These are phyloP conservation scores for Lentinus tigrinus DNA, from an alignment of 768 basidiomycete genomes.

Conservation along the genomic window DNA sequence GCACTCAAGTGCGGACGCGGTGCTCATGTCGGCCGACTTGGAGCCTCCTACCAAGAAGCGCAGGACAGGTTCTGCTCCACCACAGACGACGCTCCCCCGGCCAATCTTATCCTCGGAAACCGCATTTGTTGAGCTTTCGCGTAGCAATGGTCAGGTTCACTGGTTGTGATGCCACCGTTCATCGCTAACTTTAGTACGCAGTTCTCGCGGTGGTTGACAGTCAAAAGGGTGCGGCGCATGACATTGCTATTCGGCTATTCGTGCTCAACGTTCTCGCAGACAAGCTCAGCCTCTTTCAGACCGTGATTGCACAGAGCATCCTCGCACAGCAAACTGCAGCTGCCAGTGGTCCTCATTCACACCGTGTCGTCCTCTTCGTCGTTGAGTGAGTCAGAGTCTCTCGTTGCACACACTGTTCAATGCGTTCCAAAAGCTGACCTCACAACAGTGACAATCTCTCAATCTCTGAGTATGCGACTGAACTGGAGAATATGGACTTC, in stretches of 20 bases:
- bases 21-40: neutral
- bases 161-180: neutral
- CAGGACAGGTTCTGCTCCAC: neutral
- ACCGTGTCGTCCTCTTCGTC: constrained; percentile 13
- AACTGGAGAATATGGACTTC: constrained; percentile 31
- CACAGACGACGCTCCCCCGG: neutral
- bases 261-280: neutral
- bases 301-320: constrained; percentile 1
- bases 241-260: too few species aligned
- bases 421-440: neutral
- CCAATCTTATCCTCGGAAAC: neutral
- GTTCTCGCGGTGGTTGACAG: constrained; percentile 10
- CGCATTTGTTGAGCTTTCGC: neutral
- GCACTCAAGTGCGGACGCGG: constrained; percentile 41
- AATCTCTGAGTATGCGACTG: constrained; percentile 17
- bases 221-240: constrained; percentile 2
- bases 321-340: neutral
- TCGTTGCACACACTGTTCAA: neutral
- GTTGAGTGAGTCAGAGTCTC: constrained; percentile 12
- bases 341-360: neutral
- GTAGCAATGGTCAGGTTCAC: constrained; percentile 4
- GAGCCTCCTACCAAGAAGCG: neutral
- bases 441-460: constrained; percentile 12
- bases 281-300: constrained; percentile 8
- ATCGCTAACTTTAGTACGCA: neutral